Percentiles rank a stretch among this genome's conserved stretches.
Conservation (phyloP, 805 yeast species). For the Starmerella tilneyi region DNA sequence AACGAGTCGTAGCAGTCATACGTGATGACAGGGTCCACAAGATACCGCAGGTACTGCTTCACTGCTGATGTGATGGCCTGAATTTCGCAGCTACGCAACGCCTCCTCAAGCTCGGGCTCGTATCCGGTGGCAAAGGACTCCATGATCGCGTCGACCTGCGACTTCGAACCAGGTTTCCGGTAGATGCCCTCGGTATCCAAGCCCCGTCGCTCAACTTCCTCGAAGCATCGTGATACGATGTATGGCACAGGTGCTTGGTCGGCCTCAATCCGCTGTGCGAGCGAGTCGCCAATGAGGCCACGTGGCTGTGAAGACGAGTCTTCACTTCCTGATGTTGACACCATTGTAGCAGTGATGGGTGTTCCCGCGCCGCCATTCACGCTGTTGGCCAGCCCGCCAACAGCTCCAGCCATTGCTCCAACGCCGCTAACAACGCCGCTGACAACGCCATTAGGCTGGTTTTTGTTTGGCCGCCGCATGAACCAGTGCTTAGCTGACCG, state of each 20-base stretch:
- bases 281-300: conserved; percentile 34
- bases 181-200: conserved; percentile 77
- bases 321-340: background rate
- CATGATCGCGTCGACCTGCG: conserved; percentile 46
- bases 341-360: too few species aligned
- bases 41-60: conserved; percentile 72
- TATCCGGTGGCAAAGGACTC: conserved; percentile 31
- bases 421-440: conserved; percentile 1
- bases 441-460: background rate
- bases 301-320: background rate
- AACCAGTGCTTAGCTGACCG: conserved; percentile 20
- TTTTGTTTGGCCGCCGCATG: conserved; percentile 14
- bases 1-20: conserved; percentile 56
- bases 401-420: conserved; percentile 6
- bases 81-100: conserved; percentile 49
- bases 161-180: conserved; percentile 74
- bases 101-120: conserved; percentile 28
- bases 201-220: conserved; percentile 70
- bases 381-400: background rate
- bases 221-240: conserved; percentile 59
- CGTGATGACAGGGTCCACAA: conserved; percentile 78
- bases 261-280: conserved; percentile 50
- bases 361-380: background rate
- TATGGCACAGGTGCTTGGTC: conserved; percentile 58
- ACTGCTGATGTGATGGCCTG: conserved; percentile 79